Conservation (phyloP, 345 rosid species). For the Populus nigra region DNA sequence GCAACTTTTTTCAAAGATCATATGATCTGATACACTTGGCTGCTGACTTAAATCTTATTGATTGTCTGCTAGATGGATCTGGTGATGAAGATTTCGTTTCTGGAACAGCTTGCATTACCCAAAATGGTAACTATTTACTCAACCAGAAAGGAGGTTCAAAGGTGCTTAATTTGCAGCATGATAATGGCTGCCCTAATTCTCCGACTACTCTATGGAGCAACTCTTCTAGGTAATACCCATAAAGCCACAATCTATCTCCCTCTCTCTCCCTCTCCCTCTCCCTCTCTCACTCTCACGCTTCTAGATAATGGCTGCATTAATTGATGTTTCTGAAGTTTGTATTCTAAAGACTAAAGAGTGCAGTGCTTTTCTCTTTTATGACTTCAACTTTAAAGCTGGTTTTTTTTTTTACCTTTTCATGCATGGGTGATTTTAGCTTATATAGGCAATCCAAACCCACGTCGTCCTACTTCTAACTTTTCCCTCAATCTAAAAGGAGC, state of each 20-base stretch:
- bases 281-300: not conserved
- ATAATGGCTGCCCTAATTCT: slow-evolving; percentile 4
- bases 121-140: slow-evolving; percentile 11
- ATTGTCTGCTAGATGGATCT: slow-evolving; percentile 37
- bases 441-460: slow-evolving; percentile 6
- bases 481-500: not conserved
- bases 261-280: not conserved
- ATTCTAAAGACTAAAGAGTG: not conserved
- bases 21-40: not conserved
- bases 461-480: not conserved
- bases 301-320: not conserved
- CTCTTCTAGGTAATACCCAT: slow-evolving; percentile 38
- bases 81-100: slow-evolving; percentile 43
- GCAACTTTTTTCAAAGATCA: not conserved
- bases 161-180: slow-evolving; percentile 15
- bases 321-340: not conserved
- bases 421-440: slow-evolving; percentile 16
- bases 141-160: slow-evolving; percentile 18
- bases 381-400: not conserved
- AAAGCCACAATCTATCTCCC: not conserved
- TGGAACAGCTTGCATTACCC: slow-evolving; percentile 12
- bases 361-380: not conserved
- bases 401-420: not conserved
- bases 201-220: slow-evolving; percentile 29
- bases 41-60: not conserved